Percentiles rank a stretch among this genome's conserved stretches.
These are phyloP conservation scores for Daedaleopsis sinensis DNA, from an alignment of 768 basidiomycete genomes.

Conservation along the genomic window DNA sequence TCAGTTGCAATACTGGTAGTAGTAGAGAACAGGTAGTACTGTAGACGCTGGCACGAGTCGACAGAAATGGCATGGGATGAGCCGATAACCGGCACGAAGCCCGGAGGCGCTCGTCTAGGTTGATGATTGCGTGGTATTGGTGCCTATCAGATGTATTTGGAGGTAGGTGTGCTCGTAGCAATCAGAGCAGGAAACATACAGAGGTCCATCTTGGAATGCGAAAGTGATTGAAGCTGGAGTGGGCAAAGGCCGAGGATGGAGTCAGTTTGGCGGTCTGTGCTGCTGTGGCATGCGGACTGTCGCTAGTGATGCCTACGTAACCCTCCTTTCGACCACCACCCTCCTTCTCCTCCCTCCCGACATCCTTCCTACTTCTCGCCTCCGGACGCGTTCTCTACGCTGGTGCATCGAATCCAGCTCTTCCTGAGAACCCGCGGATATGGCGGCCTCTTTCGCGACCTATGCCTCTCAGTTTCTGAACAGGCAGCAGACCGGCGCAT, in stretches of 20 bases:
- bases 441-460: conserved; percentile 75
- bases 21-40: too few relatives aligned
- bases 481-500: conserved; percentile 50
- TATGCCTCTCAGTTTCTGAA: conserved; percentile 84
- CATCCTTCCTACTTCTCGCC: not conserved
- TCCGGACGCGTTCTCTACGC: conserved; percentile 1
- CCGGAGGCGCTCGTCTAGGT: too few relatives aligned
- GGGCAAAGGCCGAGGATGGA: conserved; percentile 12
- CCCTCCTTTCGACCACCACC: conserved; percentile 19
- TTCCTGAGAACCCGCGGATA: conserved; percentile 20
- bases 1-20: too few relatives aligned
- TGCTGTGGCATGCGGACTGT: conserved; percentile 17
- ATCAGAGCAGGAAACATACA: not conserved
- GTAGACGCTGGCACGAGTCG: too few relatives aligned
- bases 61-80: too few relatives aligned
- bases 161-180: not conserved
- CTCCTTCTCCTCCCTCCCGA: conserved; percentile 1
- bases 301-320: conserved; percentile 21
- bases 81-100: too few relatives aligned
- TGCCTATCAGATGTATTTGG: too few relatives aligned
- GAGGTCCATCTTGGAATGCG: not conserved
- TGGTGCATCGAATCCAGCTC: conserved; percentile 1
- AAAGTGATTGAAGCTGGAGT: not conserved
- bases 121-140: too few relatives aligned
- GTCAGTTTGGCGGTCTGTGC: conserved; percentile 21